Evolutionary conservation across 2,329 filamentous ascomycete species (phyloP).

Genomic region (Colletotrichum destructivum): DNA sequence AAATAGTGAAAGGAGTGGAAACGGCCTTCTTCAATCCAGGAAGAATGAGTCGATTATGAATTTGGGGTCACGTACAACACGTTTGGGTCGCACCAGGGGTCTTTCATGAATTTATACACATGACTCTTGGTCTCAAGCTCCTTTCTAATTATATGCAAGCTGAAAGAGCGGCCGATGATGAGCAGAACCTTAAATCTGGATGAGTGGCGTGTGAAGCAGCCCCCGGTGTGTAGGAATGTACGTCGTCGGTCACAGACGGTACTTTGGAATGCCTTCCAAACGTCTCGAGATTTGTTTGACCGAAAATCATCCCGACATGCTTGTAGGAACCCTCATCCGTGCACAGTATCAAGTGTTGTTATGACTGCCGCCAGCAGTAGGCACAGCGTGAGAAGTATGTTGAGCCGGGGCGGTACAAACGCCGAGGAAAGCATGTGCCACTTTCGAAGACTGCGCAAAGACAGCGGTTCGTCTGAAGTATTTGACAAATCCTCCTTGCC

Average conservation of each 20-base stretch:
- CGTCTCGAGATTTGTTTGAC: constrained; percentile 40
- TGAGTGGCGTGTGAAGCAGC: constrained; percentile 16
- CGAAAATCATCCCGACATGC: neutral
- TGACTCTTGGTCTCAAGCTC: neutral
- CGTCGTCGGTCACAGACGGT: constrained; percentile 9
- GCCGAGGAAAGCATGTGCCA: neutral
- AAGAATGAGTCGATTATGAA: neutral
- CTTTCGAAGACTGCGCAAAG: neutral
- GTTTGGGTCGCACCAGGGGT: neutral
- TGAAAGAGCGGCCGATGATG: constrained; percentile 1
- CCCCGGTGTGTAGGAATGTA: neutral
- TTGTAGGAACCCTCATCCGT: constrained; percentile 12
- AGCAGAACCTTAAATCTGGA: neutral
- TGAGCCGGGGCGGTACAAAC: neutral
- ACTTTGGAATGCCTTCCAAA: constrained; percentile 14
- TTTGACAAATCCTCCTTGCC: constrained; percentile 31
- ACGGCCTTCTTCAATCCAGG: neutral
- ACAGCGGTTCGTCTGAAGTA: constrained; percentile 27
- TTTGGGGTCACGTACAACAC: neutral
- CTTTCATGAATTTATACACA: constrained; percentile 22
- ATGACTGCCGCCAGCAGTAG: neutral
- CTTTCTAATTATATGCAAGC: neutral
- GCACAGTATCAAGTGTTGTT: constrained; percentile 1
- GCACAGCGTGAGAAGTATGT: neutral
- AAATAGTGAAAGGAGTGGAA: no score